Percentiles rank a stretch among this genome's conserved stretches.
Conservation (phyloP, 495 filamentous ascomycete species). For the Annulohypoxylon bovei region DNA sequence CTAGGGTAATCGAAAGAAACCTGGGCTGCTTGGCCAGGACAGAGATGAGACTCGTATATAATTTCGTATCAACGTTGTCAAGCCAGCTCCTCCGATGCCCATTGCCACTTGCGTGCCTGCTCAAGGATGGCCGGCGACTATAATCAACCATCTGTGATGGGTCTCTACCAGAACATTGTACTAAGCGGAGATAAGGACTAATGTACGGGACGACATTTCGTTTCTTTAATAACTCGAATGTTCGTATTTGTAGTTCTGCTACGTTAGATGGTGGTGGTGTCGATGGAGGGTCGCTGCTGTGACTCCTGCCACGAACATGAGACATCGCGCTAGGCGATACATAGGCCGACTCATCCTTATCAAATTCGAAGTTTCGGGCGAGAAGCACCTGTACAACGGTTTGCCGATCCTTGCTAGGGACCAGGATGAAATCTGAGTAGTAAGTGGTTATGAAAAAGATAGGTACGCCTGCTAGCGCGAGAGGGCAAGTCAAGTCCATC, state of each 20-base stretch:
- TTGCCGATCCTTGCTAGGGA: conserved; percentile 75
- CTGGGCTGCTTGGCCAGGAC: conserved; percentile 77
- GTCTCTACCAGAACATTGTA: conserved; percentile 80
- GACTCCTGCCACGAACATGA: conserved; percentile 61
- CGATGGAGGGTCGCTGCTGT: conserved; percentile 62
- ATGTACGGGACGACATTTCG: conserved; percentile 78
- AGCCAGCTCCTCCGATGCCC: conserved; percentile 55
- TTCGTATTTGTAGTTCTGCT: conserved; percentile 80
- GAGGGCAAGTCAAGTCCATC: conserved; percentile 87
- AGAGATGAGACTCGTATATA: conserved; percentile 73
- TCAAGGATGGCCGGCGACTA: conserved; percentile 39
- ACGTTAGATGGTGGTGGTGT: conserved; percentile 82
- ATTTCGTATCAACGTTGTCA: conserved; percentile 64
- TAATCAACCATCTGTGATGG: conserved; percentile 47
- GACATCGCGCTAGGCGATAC: conserved; percentile 68
- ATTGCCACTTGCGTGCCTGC: conserved; percentile 42
- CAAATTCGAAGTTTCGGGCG: conserved; percentile 82
- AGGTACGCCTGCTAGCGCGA: conserved; percentile 91
- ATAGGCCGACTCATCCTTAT: conserved; percentile 71
- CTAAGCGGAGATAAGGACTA: conserved; percentile 72
- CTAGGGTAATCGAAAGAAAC: conserved; percentile 88
- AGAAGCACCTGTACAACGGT: conserved; percentile 81
- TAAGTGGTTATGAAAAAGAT: conserved; percentile 99
- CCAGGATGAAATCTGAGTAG: conserved; percentile 95
- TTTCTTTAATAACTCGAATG: conserved; percentile 79